Evolutionary conservation across 2,329 filamentous ascomycete genomes (phyloP), one percentile per base, ranked within the genome.

Genomic region (Lasiodiplodia theobromae): DNA sequence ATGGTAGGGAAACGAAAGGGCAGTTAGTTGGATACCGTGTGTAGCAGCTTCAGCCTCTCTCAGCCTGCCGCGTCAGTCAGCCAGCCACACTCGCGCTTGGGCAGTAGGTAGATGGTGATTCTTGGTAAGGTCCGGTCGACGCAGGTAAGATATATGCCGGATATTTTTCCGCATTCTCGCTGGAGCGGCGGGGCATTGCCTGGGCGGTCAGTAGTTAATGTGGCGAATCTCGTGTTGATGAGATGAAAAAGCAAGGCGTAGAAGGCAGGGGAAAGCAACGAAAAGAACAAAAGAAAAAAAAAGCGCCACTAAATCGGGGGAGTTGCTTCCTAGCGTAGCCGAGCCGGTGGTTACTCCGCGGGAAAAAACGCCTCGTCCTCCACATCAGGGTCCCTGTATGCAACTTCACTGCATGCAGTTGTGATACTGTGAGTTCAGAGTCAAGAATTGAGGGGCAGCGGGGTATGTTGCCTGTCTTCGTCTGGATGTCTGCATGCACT

Each of bases 311-410:
- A 37, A 38, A 53, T 18, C 16, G 12, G 31, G 28, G 52, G 44
- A 21, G n/a, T 56, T 25, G 54, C 54, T 44, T 40, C 28, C 34
- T 40, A 58, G 54, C 54, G 54, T 23, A 38, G n/a, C 54, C 54
- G 54, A 58, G 18, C 54, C 31, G 54, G 31, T 47, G 37, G 31
- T 38, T 58, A 25, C 54, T 58, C 54, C 34, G 54, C 18, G 21
- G 54, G 28, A 3, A 18, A 16, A 25, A 28, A 14, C 54, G 54
- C 54, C 54, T 25, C 21, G 14, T 34, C 52, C 8, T 34, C 31
- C 49, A 52, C 44, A 21, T 25, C n/a, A 25, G 21, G 34, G 54
- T 12, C 21, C 34, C 49, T 18, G 4, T n/a, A 3, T 47, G 10
- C 44, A 11, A 53, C 51, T 53, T 53, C 51, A 28, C 51, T 31